Evolutionary conservation across 1,284 basidiomycete species (phyloP), one percentile per base, ranked within the genome.

Genomic region (Amylostereum areolatum): DNA sequence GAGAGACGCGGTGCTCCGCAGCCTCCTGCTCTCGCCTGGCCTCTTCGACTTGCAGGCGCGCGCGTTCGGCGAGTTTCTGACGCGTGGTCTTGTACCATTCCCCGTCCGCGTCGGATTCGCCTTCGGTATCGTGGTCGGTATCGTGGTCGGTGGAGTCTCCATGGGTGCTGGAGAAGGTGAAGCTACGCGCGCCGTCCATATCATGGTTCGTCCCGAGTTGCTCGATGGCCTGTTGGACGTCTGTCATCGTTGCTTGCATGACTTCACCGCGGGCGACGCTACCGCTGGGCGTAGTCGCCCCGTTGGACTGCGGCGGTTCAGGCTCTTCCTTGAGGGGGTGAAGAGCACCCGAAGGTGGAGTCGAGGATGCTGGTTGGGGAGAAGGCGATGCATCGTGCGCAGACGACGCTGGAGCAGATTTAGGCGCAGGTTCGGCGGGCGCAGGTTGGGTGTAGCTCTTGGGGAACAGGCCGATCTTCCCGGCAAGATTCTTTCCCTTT

Each of bases 401-500:
- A n/a, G n/a, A n/a, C n/a, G n/a, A n/a, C n/a, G n/a, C n/a, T n/a
- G n/a, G 33, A 28, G 46, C 47, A 34, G 51, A 57, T n/a, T n/a
- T n/a, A 50, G 51, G 46, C 12, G 56, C 53, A 12, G 65, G 55
- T 11, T 63, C 49, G 51, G 46, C 12, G 10, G 78, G 75, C 1
- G 74, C 75, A 4, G 81, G 69, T 0, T 88, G 78, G 2, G 94
- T 97, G 66, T 98, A 98, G 53, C 83, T 87, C 59, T 89, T 81
- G 3, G 96, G 97, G 63, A 99, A 99, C 7, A 99, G 74, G 7
- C 96, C 96, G 29, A 81, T 72, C 63, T 87, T 85, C 4, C 94
- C 95, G 29, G 79, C 73, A 11, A 80, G 66, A 66, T 96, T 97
- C 39, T 86, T 85, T 36, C 96, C 96, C 89, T 95, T 67, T 34